Evolutionary conservation across 495 filamentous ascomycete species (phyloP), one percentile per base, ranked within the genome.

Genomic region (Corynascus novoguineensis): DNA sequence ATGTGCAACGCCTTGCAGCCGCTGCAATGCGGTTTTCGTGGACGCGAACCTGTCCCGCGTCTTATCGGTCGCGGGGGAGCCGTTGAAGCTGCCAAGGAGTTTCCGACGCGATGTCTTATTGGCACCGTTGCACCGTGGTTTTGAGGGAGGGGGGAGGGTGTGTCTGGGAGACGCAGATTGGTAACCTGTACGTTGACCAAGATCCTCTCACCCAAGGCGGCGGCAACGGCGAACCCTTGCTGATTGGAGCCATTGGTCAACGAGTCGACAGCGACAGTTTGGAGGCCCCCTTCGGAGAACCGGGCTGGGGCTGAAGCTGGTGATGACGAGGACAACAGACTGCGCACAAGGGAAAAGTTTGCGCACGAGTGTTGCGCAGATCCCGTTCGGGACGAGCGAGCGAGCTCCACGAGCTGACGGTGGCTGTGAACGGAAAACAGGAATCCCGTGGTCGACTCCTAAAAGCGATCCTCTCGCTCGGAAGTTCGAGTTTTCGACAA

Each of bases 281-380:
- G 45, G 45, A 48, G 45, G 45, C 45, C 45, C 27, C 28, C n/a
- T n/a, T n/a, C 17, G 38, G 19, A 22, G 24, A 44, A 44, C 40
- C 29, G 28, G 46, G n/a, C 48, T 15, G 48, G 24, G 25, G 29
- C 44, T 56, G n/a, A n/a, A n/a, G n/a, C n/a, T n/a, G n/a, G n/a
- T n/a, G 37, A 31, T 53, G 49, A 35, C 44, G 52, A 46, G 56
- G 53, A 53, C 42, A 54, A 32, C 41, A 31, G 55, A 56, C 24
- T 22, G 38, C 31, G n/a, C n/a, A n/a, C n/a, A n/a, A n/a, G n/a
- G n/a, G n/a, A n/a, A n/a, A n/a, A n/a, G n/a, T n/a, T n/a, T n/a
- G n/a, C n/a, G n/a, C n/a, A n/a, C n/a, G n/a, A n/a, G n/a, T n/a
- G n/a, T n/a, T n/a, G n/a, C n/a, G 29, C 41, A 51, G 42, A 48